A percentile compares a stretch with the other conserved stretches of the same genome.
Conservation (phyloP, 2,329 filamentous ascomycete species). For the Aspergillus sp. region DNA sequence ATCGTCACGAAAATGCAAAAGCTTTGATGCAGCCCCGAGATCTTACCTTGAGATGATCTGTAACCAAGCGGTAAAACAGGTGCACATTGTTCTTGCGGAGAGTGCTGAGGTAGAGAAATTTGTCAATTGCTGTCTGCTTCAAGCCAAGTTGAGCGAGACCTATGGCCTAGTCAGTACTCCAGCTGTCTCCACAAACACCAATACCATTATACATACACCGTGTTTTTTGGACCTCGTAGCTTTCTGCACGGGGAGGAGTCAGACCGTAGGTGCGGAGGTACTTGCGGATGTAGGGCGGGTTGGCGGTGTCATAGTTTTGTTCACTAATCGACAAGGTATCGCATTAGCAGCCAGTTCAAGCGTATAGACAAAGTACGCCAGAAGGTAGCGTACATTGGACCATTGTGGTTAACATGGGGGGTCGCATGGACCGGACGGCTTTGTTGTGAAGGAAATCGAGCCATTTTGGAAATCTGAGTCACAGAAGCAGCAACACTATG, state of each 20-base stretch:
- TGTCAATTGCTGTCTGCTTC: conserved; percentile 49
- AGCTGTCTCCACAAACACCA: neutral
- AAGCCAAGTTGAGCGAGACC: conserved; percentile 48
- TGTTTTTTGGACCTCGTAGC: conserved; percentile 50
- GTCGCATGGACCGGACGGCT: conserved; percentile 38
- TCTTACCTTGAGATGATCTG: conserved; percentile 46
- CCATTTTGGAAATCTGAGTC: conserved; percentile 32
- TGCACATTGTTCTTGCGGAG: conserved; percentile 54
- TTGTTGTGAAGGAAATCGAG: conserved; percentile 37
- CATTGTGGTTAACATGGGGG: conserved; percentile 32
- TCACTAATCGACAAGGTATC: conserved; percentile 28
- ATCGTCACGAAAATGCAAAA: neutral
- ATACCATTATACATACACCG: conserved; percentile 37
- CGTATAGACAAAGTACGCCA: neutral
- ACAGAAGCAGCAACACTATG: conserved; percentile 21
- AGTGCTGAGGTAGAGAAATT: conserved; percentile 51
- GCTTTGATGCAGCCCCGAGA: neutral
- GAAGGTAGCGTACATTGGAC: conserved; percentile 31
- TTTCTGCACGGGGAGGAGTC: conserved; percentile 50
- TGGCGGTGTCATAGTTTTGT: conserved; percentile 50
- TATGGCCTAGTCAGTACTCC: conserved; percentile 17
- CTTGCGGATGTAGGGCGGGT: conserved; percentile 51
- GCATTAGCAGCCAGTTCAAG: neutral
- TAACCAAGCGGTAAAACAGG: conserved; percentile 52
- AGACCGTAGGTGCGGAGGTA: conserved; percentile 53